Conservation (phyloP, 257 asterid genomes). For the Fraxinus americana region DNA sequence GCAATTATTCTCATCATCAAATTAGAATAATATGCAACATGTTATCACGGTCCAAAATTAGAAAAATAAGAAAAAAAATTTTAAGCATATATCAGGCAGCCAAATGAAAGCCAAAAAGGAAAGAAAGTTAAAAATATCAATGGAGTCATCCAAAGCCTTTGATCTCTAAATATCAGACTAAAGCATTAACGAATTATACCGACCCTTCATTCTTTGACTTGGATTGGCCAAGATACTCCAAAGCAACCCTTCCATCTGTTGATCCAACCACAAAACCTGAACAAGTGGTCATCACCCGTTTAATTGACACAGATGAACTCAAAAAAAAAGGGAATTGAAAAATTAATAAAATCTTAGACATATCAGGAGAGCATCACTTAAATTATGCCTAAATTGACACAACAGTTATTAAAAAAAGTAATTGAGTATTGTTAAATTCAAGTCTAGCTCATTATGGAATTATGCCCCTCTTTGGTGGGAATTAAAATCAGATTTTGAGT, state of each 20-base stretch:
- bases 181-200: slow-evolving; percentile 32
- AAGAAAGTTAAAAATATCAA: not conserved
- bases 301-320: slow-evolving; percentile 19
- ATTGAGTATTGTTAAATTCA: not conserved
- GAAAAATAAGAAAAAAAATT: not conserved
- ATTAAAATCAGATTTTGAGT: no score
- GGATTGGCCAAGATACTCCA: slow-evolving; percentile 54
- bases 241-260: slow-evolving; percentile 77
- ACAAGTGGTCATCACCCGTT: slow-evolving; percentile 25
- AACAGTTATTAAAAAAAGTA: not conserved
- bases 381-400: slow-evolving; percentile 5
- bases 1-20: not conserved
- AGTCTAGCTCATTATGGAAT: slow-evolving; percentile 9
- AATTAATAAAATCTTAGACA: not conserved
- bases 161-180: not conserved
- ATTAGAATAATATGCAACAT: slow-evolving; percentile 6
- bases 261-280: slow-evolving; percentile 87
- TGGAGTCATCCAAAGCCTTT: not conserved
- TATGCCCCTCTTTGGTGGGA: not conserved
- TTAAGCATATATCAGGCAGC: slow-evolving; percentile 1
- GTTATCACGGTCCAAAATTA: not conserved
- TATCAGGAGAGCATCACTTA: not conserved
- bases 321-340: slow-evolving; percentile 15
- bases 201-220: slow-evolving; percentile 58
- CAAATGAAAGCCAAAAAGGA: not conserved